phyloP scores from a whole-genome alignment of 129 eudicot species.

The Dittrichia graveolens region DNA sequence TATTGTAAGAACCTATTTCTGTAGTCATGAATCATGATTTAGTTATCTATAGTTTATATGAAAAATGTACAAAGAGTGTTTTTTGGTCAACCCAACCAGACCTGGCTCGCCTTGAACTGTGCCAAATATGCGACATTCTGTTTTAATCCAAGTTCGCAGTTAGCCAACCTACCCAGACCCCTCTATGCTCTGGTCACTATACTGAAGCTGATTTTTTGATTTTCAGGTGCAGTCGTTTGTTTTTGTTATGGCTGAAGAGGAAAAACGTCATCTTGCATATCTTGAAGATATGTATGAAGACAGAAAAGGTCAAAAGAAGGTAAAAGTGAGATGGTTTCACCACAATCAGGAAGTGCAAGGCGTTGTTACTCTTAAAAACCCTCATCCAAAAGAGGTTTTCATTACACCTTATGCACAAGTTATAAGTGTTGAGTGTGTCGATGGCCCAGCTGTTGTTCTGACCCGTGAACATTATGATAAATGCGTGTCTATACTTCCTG shows the following conservation, averaged over 20 bases:
- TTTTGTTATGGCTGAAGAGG: conserved; percentile 95
- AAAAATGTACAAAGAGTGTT: neutral
- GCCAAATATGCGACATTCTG: neutral
- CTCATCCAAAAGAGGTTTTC: conserved; percentile 92
- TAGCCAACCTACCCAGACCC: too few species aligned
- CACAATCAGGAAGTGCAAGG: conserved; percentile 80
- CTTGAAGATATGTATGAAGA: conserved; percentile 98
- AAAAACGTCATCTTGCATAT: conserved; percentile 79
- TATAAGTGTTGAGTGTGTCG: conserved; percentile 94
- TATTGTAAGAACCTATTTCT: neutral
- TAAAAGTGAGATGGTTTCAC: conserved; percentile 99
- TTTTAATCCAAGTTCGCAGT: too few species aligned
- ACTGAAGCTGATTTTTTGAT: too few species aligned
- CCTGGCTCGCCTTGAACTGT: neutral
- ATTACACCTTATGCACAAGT: conserved; percentile 95
- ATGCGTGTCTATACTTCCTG: conserved; percentile 57
- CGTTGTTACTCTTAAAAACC: conserved; percentile 60
- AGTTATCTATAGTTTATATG: neutral
- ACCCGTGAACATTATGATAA: conserved; percentile 87
- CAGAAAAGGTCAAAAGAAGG: conserved; percentile 83
- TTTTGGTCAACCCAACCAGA: neutral
- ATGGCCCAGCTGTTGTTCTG: conserved; percentile 88
- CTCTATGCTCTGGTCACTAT: too few species aligned
- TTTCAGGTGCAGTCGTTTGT: conserved; percentile 90
- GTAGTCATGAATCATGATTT: neutral